phyloP scores from a whole-genome alignment of 768 basidiomycete genomes.

The Gymnopilus dilepis region DNA sequence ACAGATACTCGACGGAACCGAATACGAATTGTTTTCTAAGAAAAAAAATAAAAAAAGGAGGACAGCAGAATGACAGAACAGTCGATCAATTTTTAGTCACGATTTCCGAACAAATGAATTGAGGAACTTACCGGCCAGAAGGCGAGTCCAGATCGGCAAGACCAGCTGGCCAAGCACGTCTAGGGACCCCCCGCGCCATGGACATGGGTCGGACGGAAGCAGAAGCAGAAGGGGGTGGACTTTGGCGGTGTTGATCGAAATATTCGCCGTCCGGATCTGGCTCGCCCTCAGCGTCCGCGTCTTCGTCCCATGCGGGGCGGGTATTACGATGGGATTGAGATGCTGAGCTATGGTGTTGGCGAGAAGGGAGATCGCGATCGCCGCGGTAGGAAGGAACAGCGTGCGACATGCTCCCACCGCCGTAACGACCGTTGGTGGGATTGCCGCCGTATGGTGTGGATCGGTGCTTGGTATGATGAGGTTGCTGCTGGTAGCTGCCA shows the following conservation, averaged over 20 bases:
- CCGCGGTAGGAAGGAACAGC: slow-evolving; percentile 5
- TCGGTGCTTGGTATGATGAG: slow-evolving; percentile 3
- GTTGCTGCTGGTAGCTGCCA: slow-evolving; percentile 6
- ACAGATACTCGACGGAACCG: slow-evolving; percentile 66
- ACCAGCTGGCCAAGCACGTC: slow-evolving; percentile 40
- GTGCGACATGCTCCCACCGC: slow-evolving; percentile 21
- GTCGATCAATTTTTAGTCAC: slow-evolving; percentile 5
- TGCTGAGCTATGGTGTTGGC: background rate
- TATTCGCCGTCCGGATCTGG: slow-evolving; percentile 34
- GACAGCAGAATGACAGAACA: background rate
- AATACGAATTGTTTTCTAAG: slow-evolving; percentile 63
- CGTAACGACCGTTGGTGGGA: background rate
- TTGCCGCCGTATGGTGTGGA: background rate
- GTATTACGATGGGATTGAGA: background rate
- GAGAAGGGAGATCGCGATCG: slow-evolving; percentile 5
- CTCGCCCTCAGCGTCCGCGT: slow-evolving; percentile 39
- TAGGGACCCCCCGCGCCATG: slow-evolving; percentile 11
- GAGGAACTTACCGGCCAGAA: slow-evolving; percentile 59
- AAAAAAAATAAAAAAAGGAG: slow-evolving; percentile 15
- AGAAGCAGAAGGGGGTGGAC: slow-evolving; percentile 9
- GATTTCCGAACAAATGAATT: slow-evolving; percentile 7
- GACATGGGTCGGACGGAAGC: background rate
- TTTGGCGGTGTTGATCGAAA: slow-evolving; percentile 27
- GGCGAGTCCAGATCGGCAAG: slow-evolving; percentile 66
- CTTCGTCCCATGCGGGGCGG: slow-evolving; percentile 21